A percentile compares a stretch with the other conserved stretches of the same genome.
These are phyloP conservation scores for Cercospora brassicicola DNA, from an alignment of 2,329 filamentous ascomycete species.

Conservation along the genomic window DNA sequence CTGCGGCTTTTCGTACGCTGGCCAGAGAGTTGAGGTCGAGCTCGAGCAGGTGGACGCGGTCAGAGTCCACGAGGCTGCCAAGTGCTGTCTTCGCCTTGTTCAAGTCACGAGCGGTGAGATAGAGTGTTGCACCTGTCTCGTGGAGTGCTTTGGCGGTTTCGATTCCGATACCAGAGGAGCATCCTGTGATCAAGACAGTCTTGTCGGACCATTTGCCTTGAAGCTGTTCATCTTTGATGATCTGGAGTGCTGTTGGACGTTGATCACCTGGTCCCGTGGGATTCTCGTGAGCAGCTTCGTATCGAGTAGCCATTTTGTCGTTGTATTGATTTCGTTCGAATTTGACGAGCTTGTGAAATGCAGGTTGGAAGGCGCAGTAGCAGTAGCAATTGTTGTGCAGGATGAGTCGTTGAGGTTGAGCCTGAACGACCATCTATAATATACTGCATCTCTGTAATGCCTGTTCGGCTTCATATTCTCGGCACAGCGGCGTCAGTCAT, in stretches of 20 bases:
- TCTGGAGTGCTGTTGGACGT: conserved; percentile 15
- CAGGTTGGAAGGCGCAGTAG: not conserved
- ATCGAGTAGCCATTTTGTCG: not conserved
- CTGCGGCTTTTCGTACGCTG: conserved; percentile 38
- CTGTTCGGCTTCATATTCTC: not conserved
- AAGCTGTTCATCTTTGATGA: conserved; percentile 33
- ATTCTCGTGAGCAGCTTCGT: not conserved
- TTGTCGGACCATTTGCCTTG: conserved; percentile 39
- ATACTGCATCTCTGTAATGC: not conserved
- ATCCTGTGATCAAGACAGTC: conserved; percentile 44
- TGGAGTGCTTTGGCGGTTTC: conserved; percentile 46
- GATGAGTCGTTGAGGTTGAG: not conserved
- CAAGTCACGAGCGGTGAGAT: conserved; percentile 2
- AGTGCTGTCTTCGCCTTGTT: conserved; percentile 4
- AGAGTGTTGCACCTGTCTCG: conserved; percentile 1
- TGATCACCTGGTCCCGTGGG: not conserved
- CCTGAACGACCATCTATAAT: not conserved
- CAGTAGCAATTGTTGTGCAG: not conserved
- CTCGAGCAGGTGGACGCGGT: not conserved
- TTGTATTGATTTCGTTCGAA: too few species aligned
- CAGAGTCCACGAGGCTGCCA: not conserved
- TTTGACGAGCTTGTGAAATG: not conserved
- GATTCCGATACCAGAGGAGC: conserved; percentile 44
- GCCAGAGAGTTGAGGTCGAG: conserved; percentile 19
- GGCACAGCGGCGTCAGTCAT: not conserved